Conservation (phyloP, 169 alveolate species). For the Eimeria maxima region DNA sequence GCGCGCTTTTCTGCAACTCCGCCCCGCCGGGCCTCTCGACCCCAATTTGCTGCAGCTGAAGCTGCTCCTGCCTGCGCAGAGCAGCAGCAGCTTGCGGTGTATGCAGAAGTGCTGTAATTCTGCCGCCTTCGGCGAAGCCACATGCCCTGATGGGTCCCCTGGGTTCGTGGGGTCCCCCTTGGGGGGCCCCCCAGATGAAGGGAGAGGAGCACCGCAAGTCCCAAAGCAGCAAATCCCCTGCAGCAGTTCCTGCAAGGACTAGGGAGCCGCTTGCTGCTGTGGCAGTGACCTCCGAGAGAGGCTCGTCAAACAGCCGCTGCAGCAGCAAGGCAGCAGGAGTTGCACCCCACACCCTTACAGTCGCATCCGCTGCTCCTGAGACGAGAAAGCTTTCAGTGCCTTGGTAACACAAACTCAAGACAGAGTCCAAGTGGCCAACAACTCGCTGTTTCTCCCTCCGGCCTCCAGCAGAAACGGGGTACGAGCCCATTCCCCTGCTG, state of each 20-base stretch:
- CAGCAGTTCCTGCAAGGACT: constrained; percentile 70
- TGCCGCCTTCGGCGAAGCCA: constrained; percentile 40
- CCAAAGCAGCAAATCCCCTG: constrained; percentile 76
- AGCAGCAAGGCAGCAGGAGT: constrained; percentile 39
- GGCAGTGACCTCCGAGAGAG: constrained; percentile 74
- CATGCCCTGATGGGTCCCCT: constrained; percentile 22
- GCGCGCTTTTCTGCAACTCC: constrained; percentile 3
- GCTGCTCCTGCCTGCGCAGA: constrained; percentile 42
- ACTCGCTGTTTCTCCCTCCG: background rate
- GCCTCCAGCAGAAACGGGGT: background rate
- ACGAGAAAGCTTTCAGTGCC: background rate
- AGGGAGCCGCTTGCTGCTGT: constrained; percentile 70
- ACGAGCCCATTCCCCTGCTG: background rate
- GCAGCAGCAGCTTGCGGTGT: constrained; percentile 56
- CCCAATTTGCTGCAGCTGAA: constrained; percentile 34
- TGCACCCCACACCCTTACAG: constrained; percentile 82
- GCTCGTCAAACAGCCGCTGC: constrained; percentile 79
- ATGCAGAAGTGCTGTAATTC: background rate
- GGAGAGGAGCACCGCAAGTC: constrained; percentile 74
- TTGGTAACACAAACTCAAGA: constrained; percentile 52
- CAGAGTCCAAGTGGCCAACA: constrained; percentile 76
- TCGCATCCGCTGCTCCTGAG: constrained; percentile 81
- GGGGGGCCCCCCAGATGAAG: constrained; percentile 49
- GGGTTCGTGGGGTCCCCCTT: constrained; percentile 30
- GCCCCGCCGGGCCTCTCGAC: background rate